phyloP scores from a whole-genome alignment of 139 green algal species.

The Zygnema circumcarinatum region DNA sequence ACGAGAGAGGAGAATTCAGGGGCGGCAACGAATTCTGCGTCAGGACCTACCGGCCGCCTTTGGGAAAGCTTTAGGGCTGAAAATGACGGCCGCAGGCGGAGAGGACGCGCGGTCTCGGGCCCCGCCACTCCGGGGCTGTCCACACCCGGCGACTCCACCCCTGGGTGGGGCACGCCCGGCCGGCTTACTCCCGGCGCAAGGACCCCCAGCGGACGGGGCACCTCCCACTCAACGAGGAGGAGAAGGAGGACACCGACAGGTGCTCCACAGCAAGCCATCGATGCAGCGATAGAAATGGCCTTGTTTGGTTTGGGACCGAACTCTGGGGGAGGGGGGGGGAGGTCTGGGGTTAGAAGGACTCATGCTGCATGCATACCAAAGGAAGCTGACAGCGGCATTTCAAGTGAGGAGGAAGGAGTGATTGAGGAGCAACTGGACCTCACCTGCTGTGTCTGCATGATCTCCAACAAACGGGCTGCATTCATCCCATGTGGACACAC shows the following conservation, averaged over 20 bases:
- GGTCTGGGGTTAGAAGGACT: background rate
- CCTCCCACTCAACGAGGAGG: no score
- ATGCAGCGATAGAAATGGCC: background rate
- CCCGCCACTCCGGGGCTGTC: background rate
- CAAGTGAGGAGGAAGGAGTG: background rate
- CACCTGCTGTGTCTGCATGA: slow-evolving; percentile 25
- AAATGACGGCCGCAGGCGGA: background rate
- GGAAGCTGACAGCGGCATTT: background rate
- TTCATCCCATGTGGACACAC: slow-evolving; percentile 30
- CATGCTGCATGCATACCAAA: background rate
- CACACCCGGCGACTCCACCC: background rate
- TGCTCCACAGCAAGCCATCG: background rate
- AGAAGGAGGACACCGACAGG: background rate
- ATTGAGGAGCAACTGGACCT: background rate
- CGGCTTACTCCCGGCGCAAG: background rate
- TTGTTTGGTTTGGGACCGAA: background rate
- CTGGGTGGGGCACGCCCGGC: background rate
- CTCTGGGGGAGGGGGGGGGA: no score
- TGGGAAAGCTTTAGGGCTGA: background rate
- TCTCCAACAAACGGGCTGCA: background rate
- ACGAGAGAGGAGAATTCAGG: no score
- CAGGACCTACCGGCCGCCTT: background rate
- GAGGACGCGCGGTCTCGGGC: background rate
- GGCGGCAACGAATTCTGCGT: no score
- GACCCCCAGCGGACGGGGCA: background rate